Evolutionary conservation across 345 rosid genomes (phyloP).

Genomic region (Clausena lansium): DNA sequence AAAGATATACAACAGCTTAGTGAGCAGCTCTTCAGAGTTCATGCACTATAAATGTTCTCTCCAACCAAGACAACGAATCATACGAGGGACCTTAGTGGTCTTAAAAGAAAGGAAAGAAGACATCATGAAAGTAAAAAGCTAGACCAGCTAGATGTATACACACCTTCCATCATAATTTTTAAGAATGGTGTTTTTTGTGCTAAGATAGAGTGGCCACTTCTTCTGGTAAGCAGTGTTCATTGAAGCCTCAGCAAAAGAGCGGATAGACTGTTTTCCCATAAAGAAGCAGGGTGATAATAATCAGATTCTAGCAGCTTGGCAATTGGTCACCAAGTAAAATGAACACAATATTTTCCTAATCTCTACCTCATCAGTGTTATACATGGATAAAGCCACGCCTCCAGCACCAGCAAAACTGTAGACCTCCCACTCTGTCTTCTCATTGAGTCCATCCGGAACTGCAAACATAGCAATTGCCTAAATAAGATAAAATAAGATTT

Average conservation of each 20-base stretch:
- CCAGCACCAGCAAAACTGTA: conserved; percentile 75
- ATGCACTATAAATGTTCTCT: background rate
- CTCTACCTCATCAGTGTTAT: conserved; percentile 88
- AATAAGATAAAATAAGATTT: conserved; percentile 1
- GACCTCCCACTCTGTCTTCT: conserved; percentile 69
- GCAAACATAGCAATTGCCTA: conserved; percentile 24
- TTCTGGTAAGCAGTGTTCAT: conserved; percentile 86
- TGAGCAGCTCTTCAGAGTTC: background rate
- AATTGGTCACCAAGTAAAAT: background rate
- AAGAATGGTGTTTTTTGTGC: conserved; percentile 94
- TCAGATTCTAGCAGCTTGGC: conserved; percentile 15
- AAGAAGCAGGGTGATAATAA: conserved; percentile 11
- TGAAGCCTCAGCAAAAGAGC: conserved; percentile 81
- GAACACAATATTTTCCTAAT: conserved; percentile 10
- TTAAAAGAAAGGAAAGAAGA: background rate
- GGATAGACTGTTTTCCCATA: conserved; percentile 59
- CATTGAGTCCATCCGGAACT: conserved; percentile 65
- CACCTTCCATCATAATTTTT: conserved; percentile 96
- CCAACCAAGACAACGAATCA: background rate
- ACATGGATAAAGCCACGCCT: conserved; percentile 88
- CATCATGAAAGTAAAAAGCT: background rate
- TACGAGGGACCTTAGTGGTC: background rate
- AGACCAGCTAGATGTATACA: conserved; percentile 20
- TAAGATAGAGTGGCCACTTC: conserved; percentile 96
- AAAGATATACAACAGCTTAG: background rate